Evolutionary conservation across 805 yeast genomes (phyloP), one percentile per base, ranked within the genome.

Genomic region (Ogataea methylovora): DNA sequence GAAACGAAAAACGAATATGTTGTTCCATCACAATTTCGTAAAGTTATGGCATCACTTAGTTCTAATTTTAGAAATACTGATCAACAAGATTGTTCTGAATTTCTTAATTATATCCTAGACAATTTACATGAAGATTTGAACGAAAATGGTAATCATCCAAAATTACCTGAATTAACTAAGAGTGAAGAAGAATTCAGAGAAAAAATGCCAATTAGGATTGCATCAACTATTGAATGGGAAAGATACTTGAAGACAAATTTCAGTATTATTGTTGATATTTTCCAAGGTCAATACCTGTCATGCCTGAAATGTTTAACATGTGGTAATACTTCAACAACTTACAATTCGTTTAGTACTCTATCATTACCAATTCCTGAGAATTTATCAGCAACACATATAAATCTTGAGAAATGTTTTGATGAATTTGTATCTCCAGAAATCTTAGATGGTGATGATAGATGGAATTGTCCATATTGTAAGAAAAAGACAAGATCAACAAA

Each of bases 151-250:
- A 63, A 65, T 38, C 71, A 68, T 29, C 69, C 71, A 2, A 65
- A 76, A 25, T 49, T 65, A 24, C 67, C 72, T 12, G 86, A 78
- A 43, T 68, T 83, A 39, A 73, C 79, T 11, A 77, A 73, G 33
- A 78, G 72, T 34, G 92, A 87, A 41, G 96, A 87, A 51, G 63
- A 64, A 24, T 60, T 69, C 12, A 65, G 96, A 29, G 97, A 88
- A 51, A 58, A 58, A 19, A 57, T 85, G 48, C 82, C 94, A 0
- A 67, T 86, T 2, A 67, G 95, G 37, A 64, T 83, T 18, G 96
- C 95, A 0, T 79, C 95, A 0, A 73, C 92, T 0, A 74, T 86
- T 32, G 96, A 88, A 52, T 88, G 97, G 97, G 95, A 84, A 49
- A 63, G 94, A 37, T 86, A 86, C 52, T 61, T 85, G 36, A 78